Evolutionary conservation across 768 basidiomycete species (phyloP), one percentile per base, ranked within the genome.

Genomic region (Mycena albidolilacea): DNA sequence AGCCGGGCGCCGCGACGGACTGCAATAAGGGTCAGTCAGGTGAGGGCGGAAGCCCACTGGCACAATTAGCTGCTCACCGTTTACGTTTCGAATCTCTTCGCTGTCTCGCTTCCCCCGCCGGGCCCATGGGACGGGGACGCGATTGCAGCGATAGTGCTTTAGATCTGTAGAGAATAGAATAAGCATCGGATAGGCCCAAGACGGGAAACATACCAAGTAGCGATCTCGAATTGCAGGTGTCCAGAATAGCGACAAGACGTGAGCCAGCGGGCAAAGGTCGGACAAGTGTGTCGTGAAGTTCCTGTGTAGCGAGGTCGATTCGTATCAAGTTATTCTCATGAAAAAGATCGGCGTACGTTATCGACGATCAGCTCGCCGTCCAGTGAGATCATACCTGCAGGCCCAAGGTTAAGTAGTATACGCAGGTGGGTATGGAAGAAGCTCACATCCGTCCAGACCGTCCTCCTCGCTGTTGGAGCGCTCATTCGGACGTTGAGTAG

Each of bases 61-160:
- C 4, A 17, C 21, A 50, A 58, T 11, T 8, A 15, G 39, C 6
- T 50, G 48, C 71, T 57, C 50, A 75, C 74, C 67, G n/a, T 61
- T 46, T 3, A 10, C 48, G 19, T 64, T 61, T 21, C 74, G 59
- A 4, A 57, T 12, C 10, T 54, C 62, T 7, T 69, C 70, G 15
- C 63, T 60, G 15, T 55, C 48, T 38, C 67, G 30, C 19, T 37
- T 23, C 8, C 71, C 69, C 17, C 61, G 39, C n/a, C 17, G 71
- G 17, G 54, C 19, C 66, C 66, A 77, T 5, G 76, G 73, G 12
- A 72, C 58, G n/a, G 37, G 21, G 10, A 63, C 63, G 3, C 73
- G 67, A 50, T 75, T 77, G 68, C 74, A 77, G 4, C 71, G 64
- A 30, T 67, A 62, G 48, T 77, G 76, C n/a, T 41, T 64, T 38